phyloP scores from a whole-genome alignment of 495 filamentous ascomycete genomes.

The Daldinia grandis region DNA sequence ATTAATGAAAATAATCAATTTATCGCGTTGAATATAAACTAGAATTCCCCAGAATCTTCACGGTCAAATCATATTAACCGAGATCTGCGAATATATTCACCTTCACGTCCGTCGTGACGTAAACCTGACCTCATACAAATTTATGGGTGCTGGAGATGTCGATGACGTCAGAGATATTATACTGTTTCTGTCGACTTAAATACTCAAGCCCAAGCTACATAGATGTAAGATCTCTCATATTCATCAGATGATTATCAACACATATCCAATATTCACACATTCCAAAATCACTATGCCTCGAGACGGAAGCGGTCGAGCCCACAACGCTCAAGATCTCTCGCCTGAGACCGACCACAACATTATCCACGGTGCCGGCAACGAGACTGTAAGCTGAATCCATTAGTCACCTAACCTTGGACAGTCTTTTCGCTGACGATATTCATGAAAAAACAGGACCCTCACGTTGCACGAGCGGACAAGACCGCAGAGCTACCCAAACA shows the following conservation, averaged over 20 bases:
- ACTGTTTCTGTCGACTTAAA: neutral
- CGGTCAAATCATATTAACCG: neutral
- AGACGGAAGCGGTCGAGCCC: slow-evolving; percentile 47
- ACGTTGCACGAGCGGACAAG: slow-evolving; percentile 51
- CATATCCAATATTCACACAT: neutral
- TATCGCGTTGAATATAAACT: no score
- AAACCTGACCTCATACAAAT: neutral
- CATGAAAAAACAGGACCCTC: slow-evolving; percentile 28
- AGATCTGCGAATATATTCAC: neutral
- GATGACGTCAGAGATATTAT: neutral
- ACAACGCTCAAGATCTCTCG: slow-evolving; percentile 45
- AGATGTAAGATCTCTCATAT: neutral
- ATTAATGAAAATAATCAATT: no score
- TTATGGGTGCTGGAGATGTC: neutral
- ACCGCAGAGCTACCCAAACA: slow-evolving; percentile 50
- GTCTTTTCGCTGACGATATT: neutral
- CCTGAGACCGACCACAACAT: slow-evolving; percentile 49
- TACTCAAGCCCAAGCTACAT: neutral
- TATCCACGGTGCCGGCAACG: slow-evolving; percentile 49
- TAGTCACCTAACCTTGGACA: neutral
- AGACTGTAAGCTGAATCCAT: slow-evolving; percentile 27
- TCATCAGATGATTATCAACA: neutral
- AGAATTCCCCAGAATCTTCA: neutral
- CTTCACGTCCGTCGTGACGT: neutral
- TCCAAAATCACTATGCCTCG: slow-evolving; percentile 46